A percentile compares a stretch with the other conserved stretches of the same genome.
Evolutionary conservation across 768 basidiomycete genomes (phyloP).

Genomic region (Termitomyces sp.): DNA sequence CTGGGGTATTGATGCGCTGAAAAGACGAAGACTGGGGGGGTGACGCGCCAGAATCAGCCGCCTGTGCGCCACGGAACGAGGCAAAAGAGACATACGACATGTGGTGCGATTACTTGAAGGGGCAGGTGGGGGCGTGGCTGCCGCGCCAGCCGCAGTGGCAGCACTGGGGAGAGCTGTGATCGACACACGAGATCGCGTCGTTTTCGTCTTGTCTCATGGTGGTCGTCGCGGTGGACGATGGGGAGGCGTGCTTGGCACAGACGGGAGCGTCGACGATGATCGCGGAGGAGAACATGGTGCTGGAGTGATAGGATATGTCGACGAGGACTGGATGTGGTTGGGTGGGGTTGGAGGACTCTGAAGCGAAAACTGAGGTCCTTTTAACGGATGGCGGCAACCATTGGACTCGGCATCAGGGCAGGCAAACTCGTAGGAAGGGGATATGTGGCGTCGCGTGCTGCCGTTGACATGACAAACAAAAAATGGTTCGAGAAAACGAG

Average conservation of each 20-base stretch:
- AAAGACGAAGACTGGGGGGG: not conserved
- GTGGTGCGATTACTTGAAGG: constrained; percentile 43
- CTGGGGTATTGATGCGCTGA: constrained; percentile 7
- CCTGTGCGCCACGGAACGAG: constrained; percentile 2
- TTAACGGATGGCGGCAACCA: constrained; percentile 20
- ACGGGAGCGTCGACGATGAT: constrained; percentile 9
- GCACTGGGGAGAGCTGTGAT: constrained; percentile 67
- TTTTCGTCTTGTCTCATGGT: constrained; percentile 4
- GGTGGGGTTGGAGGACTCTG: constrained; percentile 13
- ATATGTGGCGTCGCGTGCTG: constrained; percentile 29
- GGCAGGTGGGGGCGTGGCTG: constrained; percentile 52
- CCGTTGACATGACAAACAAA: constrained; percentile 30
- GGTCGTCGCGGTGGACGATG: constrained; percentile 15
- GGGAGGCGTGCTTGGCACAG: constrained; percentile 10
- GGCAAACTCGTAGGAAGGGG: constrained; percentile 18
- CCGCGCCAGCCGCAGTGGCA: constrained; percentile 76
- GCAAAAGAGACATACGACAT: constrained; percentile 2
- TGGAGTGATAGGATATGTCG: constrained; percentile 8
- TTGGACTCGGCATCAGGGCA: constrained; percentile 20
- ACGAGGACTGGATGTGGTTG: constrained; percentile 8
- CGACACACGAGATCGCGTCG: constrained; percentile 25
- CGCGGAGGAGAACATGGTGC: constrained; percentile 22
- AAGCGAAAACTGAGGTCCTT: constrained; percentile 21
- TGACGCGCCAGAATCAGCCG: not conserved
- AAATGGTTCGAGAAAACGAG: not conserved